Conservation (phyloP, 2,329 filamentous ascomycete species). For the Alternaria metachromatica region DNA sequence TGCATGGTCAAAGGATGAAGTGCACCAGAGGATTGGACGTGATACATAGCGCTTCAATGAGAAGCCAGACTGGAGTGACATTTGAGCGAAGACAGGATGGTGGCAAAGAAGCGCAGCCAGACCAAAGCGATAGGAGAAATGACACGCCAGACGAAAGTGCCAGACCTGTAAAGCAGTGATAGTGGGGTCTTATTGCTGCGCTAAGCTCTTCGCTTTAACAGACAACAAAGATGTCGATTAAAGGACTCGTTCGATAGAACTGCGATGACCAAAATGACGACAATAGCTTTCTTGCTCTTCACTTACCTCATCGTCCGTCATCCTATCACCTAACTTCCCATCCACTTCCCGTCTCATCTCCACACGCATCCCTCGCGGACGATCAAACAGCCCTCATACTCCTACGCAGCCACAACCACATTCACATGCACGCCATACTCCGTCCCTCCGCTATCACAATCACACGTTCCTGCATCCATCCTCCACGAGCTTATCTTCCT, state of each 20-base stretch:
- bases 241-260: background rate
- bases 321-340: background rate
- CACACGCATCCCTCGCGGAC: background rate
- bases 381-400: conserved; percentile 12
- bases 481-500: background rate
- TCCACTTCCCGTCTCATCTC: background rate
- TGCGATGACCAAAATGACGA: background rate
- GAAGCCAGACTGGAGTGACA: background rate
- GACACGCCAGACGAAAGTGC: background rate
- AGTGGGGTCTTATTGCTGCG: background rate
- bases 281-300: background rate
- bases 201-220: background rate
- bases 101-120: background rate
- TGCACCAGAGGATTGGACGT: background rate
- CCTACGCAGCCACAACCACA: background rate
- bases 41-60: background rate
- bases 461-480: background rate
- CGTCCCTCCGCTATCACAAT: background rate
- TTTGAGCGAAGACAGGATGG: background rate
- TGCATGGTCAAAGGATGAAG: too few relatives aligned
- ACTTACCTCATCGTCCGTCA: background rate
- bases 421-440: conserved; percentile 1
- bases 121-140: background rate
- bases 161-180: background rate
- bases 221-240: background rate